These are phyloP conservation scores for Entoloma clypeatum DNA, from an alignment of 1,284 basidiomycete species.

Conservation along the genomic window DNA sequence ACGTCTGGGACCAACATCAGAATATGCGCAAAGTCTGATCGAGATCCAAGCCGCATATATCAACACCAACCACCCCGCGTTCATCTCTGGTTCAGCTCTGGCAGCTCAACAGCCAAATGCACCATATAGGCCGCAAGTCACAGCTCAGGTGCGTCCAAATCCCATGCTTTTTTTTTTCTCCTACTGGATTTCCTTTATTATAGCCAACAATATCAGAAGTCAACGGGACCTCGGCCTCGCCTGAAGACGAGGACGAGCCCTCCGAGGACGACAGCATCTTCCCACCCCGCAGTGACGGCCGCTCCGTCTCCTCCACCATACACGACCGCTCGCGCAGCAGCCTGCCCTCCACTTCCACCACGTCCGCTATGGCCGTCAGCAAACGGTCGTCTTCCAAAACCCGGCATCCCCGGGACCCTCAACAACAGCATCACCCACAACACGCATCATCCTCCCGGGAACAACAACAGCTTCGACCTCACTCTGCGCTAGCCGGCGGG, in stretches of 20 bases:
- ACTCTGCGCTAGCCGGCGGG: slow-evolving; percentile 31
- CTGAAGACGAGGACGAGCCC: slow-evolving; percentile 56
- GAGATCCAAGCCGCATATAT: slow-evolving; percentile 99
- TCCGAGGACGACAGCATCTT: slow-evolving; percentile 56
- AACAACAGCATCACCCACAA: slow-evolving; percentile 22
- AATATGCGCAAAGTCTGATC: slow-evolving; percentile 95
- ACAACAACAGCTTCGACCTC: slow-evolving; percentile 27
- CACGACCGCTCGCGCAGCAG: slow-evolving; percentile 63
- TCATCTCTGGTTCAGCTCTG: slow-evolving; percentile 68
- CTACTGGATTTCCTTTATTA: slow-evolving; percentile 8
- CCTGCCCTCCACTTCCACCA: slow-evolving; percentile 28
- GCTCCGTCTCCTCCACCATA: slow-evolving; percentile 76
- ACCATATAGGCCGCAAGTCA: slow-evolving; percentile 39
- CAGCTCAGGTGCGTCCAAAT: slow-evolving; percentile 48
- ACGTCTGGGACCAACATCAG: slow-evolving; percentile 92
- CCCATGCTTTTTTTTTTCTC: slow-evolving; percentile 7
- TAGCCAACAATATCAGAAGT: slow-evolving; percentile 58
- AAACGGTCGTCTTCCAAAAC: slow-evolving; percentile 41
- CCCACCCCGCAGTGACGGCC: slow-evolving; percentile 49
- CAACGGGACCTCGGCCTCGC: slow-evolving; percentile 45
- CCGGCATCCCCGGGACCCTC: slow-evolving; percentile 23
- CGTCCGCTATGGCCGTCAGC: slow-evolving; percentile 22
- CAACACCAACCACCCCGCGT: slow-evolving; percentile 96
- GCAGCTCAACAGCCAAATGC: slow-evolving; percentile 50
- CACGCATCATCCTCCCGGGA: slow-evolving; percentile 15